Evolutionary conservation across 306 rosid genomes (phyloP), one percentile per base, ranked within the genome.

Genomic region (Vigna unguiculata): DNA sequence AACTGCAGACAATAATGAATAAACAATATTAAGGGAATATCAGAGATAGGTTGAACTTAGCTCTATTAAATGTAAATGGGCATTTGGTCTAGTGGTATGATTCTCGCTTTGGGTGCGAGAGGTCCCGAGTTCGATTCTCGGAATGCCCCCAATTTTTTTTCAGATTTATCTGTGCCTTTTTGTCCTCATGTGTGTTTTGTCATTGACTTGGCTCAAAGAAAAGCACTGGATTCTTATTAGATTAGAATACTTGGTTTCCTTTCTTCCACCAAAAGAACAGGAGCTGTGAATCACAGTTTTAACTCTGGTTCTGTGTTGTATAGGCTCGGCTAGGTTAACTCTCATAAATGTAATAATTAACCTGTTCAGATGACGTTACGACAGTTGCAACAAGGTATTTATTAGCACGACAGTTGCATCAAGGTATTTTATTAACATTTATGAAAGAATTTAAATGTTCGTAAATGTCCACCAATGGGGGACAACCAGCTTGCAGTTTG

Each of bases 81-180:
- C 86, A 80, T 85, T 78, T 79, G 86, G 89, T 86, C 89, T 83
- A 85, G 85, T 79, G 90, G 88, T 85, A 85, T 85, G 93, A 86
- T 88, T 86, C 87, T 86, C 79, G 88, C 90, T 88, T 88, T 40
- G 89, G 89, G 93, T 80, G 86, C 85, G 70, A 87, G 88, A 87
- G 84, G 91, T 87, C 86, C 83, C 54, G 83, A 79, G 88, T 83
- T 83, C 76, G 53, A 59, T 76, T 76, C 80, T 76, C 80, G 34
- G 80, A 76, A 76, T 66, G 74, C 80, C 80, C 74, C 13, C 14
- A 41, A 2, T 41, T 41, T 11, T 41, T 11, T 41, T 41, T 41
- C 43, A 9, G 9, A 41, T 41, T 10, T 41, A 41, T 41, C 47
- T 11, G 47, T 41, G 40, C 9, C 14, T 41, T 2, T 2, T 41